Conservation (phyloP, 2,329 filamentous ascomycete species). For the Calonectria pauciramosa region DNA sequence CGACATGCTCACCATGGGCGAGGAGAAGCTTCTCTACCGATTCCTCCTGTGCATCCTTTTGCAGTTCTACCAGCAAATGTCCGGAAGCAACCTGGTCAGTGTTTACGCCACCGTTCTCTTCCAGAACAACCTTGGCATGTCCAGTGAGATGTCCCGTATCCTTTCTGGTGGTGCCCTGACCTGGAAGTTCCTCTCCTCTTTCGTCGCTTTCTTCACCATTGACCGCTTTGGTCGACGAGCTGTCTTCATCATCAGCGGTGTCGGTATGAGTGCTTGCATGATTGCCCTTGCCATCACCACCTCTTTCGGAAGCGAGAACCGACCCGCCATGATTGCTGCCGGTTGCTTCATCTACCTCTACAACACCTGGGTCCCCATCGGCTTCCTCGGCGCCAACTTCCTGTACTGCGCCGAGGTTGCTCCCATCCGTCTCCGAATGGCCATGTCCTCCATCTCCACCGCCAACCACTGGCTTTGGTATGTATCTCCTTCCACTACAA, state of each 20-base stretch:
- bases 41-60: constrained; percentile 46
- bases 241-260: constrained; percentile 37
- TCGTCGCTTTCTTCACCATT: constrained; percentile 41
- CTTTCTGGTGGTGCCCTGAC: constrained; percentile 42
- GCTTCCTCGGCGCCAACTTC: constrained; percentile 74
- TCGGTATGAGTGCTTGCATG: constrained; percentile 41
- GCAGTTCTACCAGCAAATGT: constrained; percentile 46
- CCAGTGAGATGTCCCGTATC: constrained; percentile 35
- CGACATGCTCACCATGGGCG: constrained; percentile 62
- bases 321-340: constrained; percentile 34
- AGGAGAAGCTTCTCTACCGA: constrained; percentile 64
- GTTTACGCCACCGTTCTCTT: constrained; percentile 45
- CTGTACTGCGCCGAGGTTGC: constrained; percentile 67
- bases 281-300: constrained; percentile 37
- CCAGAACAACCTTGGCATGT: constrained; percentile 39
- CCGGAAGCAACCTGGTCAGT: constrained; percentile 42
- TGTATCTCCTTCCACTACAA: neutral
- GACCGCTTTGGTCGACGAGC: constrained; percentile 42
- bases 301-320: constrained; percentile 29
- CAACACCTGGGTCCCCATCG: constrained; percentile 76
- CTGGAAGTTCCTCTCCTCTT: constrained; percentile 48
- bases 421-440: constrained; percentile 58
- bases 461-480: constrained; percentile 44
- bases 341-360: constrained; percentile 72
- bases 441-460: constrained; percentile 67